Evolutionary conservation across 306 rosid genomes (phyloP).

Genomic region (Trifolium fragiferum): DNA sequence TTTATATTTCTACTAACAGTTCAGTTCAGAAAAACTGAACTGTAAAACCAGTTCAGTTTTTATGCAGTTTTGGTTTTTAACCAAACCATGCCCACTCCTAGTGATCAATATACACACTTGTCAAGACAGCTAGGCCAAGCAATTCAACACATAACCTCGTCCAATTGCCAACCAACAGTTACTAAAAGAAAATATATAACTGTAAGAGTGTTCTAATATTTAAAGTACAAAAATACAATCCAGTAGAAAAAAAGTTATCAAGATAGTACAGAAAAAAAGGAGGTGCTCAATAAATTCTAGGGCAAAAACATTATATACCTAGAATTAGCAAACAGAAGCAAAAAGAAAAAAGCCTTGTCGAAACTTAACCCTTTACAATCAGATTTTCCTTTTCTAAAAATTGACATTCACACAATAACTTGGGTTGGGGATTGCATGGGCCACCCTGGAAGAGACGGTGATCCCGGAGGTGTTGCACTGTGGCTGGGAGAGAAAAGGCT

Average conservation of each 20-base stretch:
- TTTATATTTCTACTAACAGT: no score
- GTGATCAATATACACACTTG: background rate
- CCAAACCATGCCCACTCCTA: no score
- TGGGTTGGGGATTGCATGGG: slow-evolving; percentile 69
- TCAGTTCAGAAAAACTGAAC: no score
- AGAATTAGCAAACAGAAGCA: slow-evolving; percentile 62
- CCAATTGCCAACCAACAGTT: background rate
- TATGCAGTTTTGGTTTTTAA: no score
- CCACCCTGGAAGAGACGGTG: slow-evolving; percentile 90
- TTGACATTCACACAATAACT: slow-evolving; percentile 63
- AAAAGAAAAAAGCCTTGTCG: slow-evolving; percentile 62
- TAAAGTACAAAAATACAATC: slow-evolving; percentile 41
- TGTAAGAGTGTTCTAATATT: slow-evolving; percentile 37
- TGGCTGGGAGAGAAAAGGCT: slow-evolving; percentile 91
- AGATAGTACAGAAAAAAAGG: slow-evolving; percentile 35
- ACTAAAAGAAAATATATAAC: slow-evolving; percentile 9
- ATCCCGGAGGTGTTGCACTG: slow-evolving; percentile 72
- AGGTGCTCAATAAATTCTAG: slow-evolving; percentile 46
- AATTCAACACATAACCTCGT: background rate
- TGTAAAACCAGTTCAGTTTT: no score
- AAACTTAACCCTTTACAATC: slow-evolving; percentile 90
- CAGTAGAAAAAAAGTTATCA: slow-evolving; percentile 29
- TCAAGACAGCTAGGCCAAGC: background rate
- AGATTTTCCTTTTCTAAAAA: slow-evolving; percentile 76
- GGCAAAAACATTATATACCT: slow-evolving; percentile 62